A percentile compares a stretch with the other conserved stretches of the same genome.
phyloP scores from a whole-genome alignment of 352 stramenopile species.

The Phytophthora melonis region DNA sequence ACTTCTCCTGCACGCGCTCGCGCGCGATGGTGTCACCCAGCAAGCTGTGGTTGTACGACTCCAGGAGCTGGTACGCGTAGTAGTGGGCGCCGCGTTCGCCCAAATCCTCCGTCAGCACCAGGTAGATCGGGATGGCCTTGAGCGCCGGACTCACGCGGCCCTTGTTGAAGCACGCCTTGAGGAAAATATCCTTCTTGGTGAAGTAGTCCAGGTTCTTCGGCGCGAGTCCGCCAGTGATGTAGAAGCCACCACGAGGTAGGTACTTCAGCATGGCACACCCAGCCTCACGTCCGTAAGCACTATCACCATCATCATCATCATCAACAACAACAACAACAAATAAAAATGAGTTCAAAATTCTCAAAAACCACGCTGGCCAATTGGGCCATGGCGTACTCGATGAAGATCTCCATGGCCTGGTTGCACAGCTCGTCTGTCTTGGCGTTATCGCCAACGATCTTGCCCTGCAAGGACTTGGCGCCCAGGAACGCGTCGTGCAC shows the following conservation, averaged over 20 bases:
- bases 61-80: constrained; percentile 83
- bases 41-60: constrained; percentile 62
- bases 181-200: constrained; percentile 80
- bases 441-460: constrained; percentile 91
- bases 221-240: constrained; percentile 97
- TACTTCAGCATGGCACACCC: constrained; percentile 96
- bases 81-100: constrained; percentile 92
- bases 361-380: neutral
- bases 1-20: constrained; percentile 45
- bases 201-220: constrained; percentile 98
- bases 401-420: constrained; percentile 95
- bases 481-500: constrained; percentile 78
- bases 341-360: neutral
- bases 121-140: constrained; percentile 83
- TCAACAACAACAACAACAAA: constrained; percentile 11
- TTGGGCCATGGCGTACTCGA: constrained; percentile 68
- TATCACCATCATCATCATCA: too few species aligned
- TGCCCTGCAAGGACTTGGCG: constrained; percentile 77
- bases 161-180: constrained; percentile 90
- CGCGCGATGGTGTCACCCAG: constrained; percentile 43
- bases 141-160: constrained; percentile 87
- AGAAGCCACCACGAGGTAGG: constrained; percentile 96
- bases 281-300: constrained; percentile 95
- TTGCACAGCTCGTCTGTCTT: constrained; percentile 85
- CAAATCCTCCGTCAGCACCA: constrained; percentile 92